These are phyloP conservation scores for Mycena chlorophos DNA, from an alignment of 768 basidiomycete genomes.

Conservation along the genomic window DNA sequence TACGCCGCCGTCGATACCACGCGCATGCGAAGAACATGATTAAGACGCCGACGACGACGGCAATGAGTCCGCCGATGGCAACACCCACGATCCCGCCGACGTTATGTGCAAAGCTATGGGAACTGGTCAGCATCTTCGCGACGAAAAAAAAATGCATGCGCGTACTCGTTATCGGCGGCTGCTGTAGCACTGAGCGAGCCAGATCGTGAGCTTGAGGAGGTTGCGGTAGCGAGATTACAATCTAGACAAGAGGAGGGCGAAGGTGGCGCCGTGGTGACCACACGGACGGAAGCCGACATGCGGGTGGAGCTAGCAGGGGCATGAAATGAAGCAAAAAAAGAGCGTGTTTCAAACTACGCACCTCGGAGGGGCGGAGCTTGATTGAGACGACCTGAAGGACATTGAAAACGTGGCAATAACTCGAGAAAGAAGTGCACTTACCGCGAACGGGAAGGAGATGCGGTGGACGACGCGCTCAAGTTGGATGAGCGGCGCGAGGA, in stretches of 20 bases:
- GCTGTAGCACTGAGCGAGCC: background rate
- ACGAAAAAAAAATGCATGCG: background rate
- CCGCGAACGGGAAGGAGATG: background rate
- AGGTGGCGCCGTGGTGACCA: background rate
- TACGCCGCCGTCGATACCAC: background rate
- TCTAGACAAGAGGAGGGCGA: background rate
- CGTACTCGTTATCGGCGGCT: background rate
- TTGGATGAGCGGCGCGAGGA: background rate
- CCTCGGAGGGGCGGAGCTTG: slow-evolving; percentile 6
- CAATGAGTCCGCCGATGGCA: slow-evolving; percentile 7
- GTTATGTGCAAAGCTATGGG: slow-evolving; percentile 7
- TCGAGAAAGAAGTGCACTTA: background rate
- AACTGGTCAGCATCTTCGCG: background rate
- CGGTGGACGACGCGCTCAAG: background rate
- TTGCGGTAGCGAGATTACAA: background rate
- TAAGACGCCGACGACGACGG: slow-evolving; percentile 5
- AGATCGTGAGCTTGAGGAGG: background rate
- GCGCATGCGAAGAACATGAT: slow-evolving; percentile 6
- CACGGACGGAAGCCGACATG: background rate
- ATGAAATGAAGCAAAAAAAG: background rate
- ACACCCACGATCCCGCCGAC: slow-evolving; percentile 12
- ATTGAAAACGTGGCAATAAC: background rate
- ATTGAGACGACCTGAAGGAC: slow-evolving; percentile 2
- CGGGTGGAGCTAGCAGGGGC: background rate
- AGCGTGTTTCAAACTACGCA: background rate